Evolutionary conservation across 176 grass and related monocot genomes (phyloP).

Genomic region (Pontederia crassipes): DNA sequence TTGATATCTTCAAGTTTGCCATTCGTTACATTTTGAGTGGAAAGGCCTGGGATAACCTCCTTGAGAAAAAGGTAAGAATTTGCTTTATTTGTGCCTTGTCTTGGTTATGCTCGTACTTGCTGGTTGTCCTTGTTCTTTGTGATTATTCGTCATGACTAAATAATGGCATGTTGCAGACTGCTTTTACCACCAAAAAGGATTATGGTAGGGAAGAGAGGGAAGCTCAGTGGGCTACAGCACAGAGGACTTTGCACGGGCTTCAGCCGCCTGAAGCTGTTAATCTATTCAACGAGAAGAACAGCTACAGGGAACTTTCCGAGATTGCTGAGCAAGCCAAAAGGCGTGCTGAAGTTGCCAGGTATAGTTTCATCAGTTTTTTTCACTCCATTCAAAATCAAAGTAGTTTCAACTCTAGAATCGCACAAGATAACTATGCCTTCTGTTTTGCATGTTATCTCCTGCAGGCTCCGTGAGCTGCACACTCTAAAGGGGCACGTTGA

Average conservation of each 20-base stretch:
- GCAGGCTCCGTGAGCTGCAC: slow-evolving; percentile 58
- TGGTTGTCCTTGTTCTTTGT: neutral
- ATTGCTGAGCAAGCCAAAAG: slow-evolving; percentile 94
- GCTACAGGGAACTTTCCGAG: slow-evolving; percentile 76
- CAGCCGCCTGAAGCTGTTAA: slow-evolving; percentile 26
- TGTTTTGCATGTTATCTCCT: neutral
- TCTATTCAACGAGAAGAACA: slow-evolving; percentile 34
- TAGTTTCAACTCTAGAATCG: neutral
- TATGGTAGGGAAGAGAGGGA: slow-evolving; percentile 81
- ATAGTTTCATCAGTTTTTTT: neutral
- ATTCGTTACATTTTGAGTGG: slow-evolving; percentile 83
- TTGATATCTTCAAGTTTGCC: slow-evolving; percentile 76
- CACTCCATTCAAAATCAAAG: neutral
- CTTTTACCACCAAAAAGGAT: slow-evolving; percentile 88
- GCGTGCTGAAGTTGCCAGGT: slow-evolving; percentile 84
- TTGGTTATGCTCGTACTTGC: too few species aligned
- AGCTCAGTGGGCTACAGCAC: slow-evolving; percentile 84
- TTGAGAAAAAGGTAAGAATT: slow-evolving; percentile 60
- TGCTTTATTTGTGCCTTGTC: neutral
- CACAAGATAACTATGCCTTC: neutral
- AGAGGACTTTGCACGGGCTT: slow-evolving; percentile 84
- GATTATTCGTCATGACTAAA: neutral
- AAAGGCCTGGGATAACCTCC: slow-evolving; percentile 75
- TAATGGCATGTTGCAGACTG: slow-evolving; percentile 28
- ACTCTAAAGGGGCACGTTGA: slow-evolving; percentile 69